Evolutionary conservation across 2,329 filamentous ascomycete species (phyloP).

Genomic region (Dryadomyces quercus-mongolicae): DNA sequence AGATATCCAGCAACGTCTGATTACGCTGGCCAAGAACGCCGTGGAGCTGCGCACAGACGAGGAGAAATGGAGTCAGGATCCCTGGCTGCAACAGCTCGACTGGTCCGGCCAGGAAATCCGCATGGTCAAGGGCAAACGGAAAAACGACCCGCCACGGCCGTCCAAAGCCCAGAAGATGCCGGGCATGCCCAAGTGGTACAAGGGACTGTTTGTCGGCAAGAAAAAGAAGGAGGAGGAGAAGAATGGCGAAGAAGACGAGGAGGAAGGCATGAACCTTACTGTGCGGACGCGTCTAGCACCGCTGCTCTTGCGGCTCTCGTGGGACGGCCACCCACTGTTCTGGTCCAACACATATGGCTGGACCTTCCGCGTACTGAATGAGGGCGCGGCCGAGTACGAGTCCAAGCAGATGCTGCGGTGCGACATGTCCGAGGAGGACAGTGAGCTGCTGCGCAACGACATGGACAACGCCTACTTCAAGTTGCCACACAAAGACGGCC

Average conservation of each 20-base stretch:
- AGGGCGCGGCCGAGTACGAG: constrained; percentile 51
- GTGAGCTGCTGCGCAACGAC: constrained; percentile 55
- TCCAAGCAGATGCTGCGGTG: constrained; percentile 62
- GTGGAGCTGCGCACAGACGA: constrained; percentile 58
- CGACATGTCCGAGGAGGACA: constrained; percentile 65
- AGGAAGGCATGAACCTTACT: constrained; percentile 60
- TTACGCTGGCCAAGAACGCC: constrained; percentile 65
- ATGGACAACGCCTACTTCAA: constrained; percentile 66
- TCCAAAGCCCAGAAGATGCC: constrained; percentile 82
- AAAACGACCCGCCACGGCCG: constrained; percentile 64
- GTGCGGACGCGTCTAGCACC: constrained; percentile 84
- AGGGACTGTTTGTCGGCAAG: constrained; percentile 54
- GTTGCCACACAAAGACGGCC: constrained; percentile 91
- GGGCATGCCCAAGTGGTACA: constrained; percentile 94
- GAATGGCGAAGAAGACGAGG: too few relatives aligned
- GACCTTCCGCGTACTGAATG: constrained; percentile 67
- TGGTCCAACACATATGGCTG: constrained; percentile 93
- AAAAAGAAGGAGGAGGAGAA: too few relatives aligned
- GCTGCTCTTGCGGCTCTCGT: constrained; percentile 68
- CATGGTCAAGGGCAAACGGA: constrained; percentile 87
- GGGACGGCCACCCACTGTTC: constrained; percentile 79
- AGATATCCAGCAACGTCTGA: constrained; percentile 64
- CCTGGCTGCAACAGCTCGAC: constrained; percentile 87
- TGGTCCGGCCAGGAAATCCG: constrained; percentile 90
- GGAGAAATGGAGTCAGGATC: constrained; percentile 62